Evolutionary conservation across 352 stramenopile species (phyloP), one percentile per base, ranked within the genome.

Genomic region (Phytophthora palmivora): DNA sequence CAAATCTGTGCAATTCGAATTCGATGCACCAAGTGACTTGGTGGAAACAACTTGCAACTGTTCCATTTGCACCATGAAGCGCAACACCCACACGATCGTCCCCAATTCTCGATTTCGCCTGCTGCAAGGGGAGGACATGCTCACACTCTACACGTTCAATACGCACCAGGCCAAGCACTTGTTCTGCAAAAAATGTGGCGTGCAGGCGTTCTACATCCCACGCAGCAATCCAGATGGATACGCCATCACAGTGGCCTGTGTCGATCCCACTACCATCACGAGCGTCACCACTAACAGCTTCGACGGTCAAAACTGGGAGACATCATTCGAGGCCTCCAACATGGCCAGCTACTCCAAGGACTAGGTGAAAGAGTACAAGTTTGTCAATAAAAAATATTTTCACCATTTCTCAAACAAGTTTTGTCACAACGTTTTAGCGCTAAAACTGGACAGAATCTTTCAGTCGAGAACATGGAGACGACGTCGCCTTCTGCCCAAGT

Each of bases 121-220:
- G 41, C 56, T 85, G 11, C 33, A 60, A 11, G 79, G 78, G 21
- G 28, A 65, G 2, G 77, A 89, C 47, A 58, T 56, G 37, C 70
- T 95, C n/a, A 78, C 84, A 8, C 74, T 70, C 42, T 95, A 96
- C 73, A 89, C 79, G 43, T 95, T 96, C 76, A 88, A 92, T 68
- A 94, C 83, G 44, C 78, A 85, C 66, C 63, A 66, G 44, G 87
- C 88, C 34, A 73, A 91, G 67, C 88, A 96, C 70, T 16, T 87
- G 51, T 94, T 95, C 72, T 95, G 88, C 82, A 78, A 82, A 41
- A 34, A 53, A 14, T 96, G 88, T 54, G 88, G 87, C 19, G 85
- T 96, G 33, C 74, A 89, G 58, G 58, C 81, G 4, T 95, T 94
- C 67, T 96, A 95, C 68, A 70, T 87, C 30, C 87, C 88, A 26